A percentile compares a stretch with the other conserved stretches of the same genome.
Evolutionary conservation across 306 rosid genomes (phyloP).

Genomic region (Fragaria nilgerrensis): DNA sequence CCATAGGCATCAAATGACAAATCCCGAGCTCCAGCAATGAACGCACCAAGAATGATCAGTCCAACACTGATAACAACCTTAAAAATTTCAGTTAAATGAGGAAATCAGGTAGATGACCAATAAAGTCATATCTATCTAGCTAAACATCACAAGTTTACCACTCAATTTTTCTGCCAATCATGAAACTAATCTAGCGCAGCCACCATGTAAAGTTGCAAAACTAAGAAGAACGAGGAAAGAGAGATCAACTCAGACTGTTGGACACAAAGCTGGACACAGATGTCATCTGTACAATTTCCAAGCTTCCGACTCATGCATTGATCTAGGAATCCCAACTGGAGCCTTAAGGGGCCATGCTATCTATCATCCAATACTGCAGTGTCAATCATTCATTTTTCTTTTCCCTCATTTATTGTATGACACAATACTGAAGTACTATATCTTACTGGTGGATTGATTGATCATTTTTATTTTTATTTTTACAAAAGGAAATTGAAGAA

Average conservation of each 20-base stretch:
- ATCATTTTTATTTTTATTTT: no score
- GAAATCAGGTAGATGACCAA: conserved; percentile 49
- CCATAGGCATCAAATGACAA: conserved; percentile 86
- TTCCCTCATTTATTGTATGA: background rate
- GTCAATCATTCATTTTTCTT: background rate
- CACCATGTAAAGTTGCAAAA: background rate
- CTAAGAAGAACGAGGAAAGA: background rate
- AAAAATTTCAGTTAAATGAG: conserved; percentile 66
- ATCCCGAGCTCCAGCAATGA: conserved; percentile 94
- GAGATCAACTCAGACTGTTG: background rate
- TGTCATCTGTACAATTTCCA: background rate
- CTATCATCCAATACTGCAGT: background rate
- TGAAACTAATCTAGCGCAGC: background rate
- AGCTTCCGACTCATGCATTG: background rate
- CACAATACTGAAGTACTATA: background rate
- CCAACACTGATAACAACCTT: conserved; percentile 94
- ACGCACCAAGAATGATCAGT: conserved; percentile 85
- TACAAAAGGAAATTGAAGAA: background rate
- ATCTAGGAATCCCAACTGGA: background rate
- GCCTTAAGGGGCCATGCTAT: background rate
- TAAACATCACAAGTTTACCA: background rate
- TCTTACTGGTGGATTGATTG: background rate
- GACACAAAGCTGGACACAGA: background rate
- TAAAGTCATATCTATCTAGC: conserved; percentile 16
- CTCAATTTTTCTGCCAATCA: background rate